Base-by-base conservation (phyloP, 2,329 filamentous ascomycete genomes). In the Diaporthe eres region DNA sequence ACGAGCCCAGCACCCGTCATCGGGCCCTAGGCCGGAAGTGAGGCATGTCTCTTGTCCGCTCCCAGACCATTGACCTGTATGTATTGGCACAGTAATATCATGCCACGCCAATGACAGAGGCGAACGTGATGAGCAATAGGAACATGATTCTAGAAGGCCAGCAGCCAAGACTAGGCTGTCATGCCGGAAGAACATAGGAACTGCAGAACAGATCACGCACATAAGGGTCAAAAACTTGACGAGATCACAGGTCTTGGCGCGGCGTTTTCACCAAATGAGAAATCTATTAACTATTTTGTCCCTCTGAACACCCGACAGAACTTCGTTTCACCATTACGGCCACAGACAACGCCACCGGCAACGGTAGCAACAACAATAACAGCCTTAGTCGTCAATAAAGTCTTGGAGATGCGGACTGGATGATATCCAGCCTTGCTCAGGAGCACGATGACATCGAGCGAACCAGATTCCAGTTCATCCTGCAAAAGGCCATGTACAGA, bases 251-350 rank as follows among this genome's bases (percentile, higher is more conserved):
- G 28, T 42, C 6, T n/a, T 10, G 25, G 31, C 47, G 6, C 42
- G 9, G 34, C 28, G 39, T 37, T 5, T 7, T 49, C 17, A 53
- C 72, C 13, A 22, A 28, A 17, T 39, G 19, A 71, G 28, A 73
- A 57, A 63, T 76, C 74, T 76, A 74, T 70, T 71, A 68, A 47
- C 61, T 76, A 76, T 70, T 67, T 74, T 74, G 72, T 57, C 22
- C 53, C 25, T 44, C 61, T 39, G 39, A 31, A 70, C 60, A 57
- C 47, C 47, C 61, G 4, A 39, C 22, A 53, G n/a, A 71, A 71
- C 51, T 19, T 58, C 39, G n/a, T 4, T 34, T 44, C 49, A 17
- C 61, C 25, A 53, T 74, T 63, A 60, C n/a, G 17, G 5, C 42
- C 42, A n/a, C 60, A 42, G 9, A 22, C 13, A 51, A 55, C 47